Evolutionary conservation across 2,329 filamentous ascomycete genomes (phyloP).

Genomic region (Didymella exigua): DNA sequence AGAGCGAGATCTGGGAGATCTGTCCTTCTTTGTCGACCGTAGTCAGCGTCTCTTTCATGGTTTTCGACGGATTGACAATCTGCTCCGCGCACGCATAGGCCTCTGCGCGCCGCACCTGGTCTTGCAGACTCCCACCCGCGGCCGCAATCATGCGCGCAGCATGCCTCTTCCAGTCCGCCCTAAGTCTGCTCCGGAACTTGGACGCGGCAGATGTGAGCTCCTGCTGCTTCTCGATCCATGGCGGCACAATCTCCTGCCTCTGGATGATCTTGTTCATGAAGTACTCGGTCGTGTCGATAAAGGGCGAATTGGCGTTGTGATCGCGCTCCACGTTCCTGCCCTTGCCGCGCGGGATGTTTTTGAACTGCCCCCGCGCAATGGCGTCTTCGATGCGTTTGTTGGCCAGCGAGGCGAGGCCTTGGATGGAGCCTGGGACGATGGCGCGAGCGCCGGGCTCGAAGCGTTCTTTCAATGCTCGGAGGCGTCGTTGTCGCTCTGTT

Average conservation of each 20-base stretch:
- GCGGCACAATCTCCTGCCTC: slow-evolving; percentile 90
- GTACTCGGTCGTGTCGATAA: slow-evolving; percentile 95
- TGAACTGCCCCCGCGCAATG: slow-evolving; percentile 88
- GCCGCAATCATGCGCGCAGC: slow-evolving; percentile 79
- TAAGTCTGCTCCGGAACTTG: slow-evolving; percentile 74
- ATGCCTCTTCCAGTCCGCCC: slow-evolving; percentile 84
- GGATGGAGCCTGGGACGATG: slow-evolving; percentile 77
- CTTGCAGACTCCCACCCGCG: slow-evolving; percentile 73
- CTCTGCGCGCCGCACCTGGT: slow-evolving; percentile 73
- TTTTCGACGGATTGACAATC: slow-evolving; percentile 62
- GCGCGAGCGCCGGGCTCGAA: slow-evolving; percentile 75
- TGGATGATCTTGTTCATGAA: slow-evolving; percentile 99
- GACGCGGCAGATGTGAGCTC: slow-evolving; percentile 74
- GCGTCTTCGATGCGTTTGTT: slow-evolving; percentile 94
- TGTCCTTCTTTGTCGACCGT: slow-evolving; percentile 53
- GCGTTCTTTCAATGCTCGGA: slow-evolving; percentile 76
- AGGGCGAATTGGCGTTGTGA: slow-evolving; percentile 80
- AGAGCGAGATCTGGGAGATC: slow-evolving; percentile 55
- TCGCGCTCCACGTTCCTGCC: slow-evolving; percentile 84
- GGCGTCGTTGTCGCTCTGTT: slow-evolving; percentile 73
- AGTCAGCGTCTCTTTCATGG: slow-evolving; percentile 53
- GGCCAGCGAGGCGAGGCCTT: slow-evolving; percentile 80
- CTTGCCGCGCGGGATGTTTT: slow-evolving; percentile 70
- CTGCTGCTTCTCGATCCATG: slow-evolving; percentile 99
- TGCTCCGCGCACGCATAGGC: slow-evolving; percentile 78